phyloP scores from a whole-genome alignment of 805 yeast genomes.

The Yamadazyma tumulicola region DNA sequence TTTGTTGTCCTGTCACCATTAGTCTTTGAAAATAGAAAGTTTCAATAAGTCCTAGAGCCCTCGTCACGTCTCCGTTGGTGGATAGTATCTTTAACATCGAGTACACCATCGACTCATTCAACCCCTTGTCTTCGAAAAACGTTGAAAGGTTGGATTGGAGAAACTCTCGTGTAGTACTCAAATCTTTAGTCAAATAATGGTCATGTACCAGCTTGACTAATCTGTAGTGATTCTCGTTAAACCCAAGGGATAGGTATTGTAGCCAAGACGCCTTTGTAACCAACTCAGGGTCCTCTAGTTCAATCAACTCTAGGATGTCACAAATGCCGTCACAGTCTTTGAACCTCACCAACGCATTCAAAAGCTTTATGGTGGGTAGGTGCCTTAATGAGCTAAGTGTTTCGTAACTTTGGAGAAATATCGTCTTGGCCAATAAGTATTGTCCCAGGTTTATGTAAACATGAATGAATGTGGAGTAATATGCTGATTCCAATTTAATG shows the following conservation, averaged over 20 bases:
- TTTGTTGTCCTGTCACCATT: conserved; percentile 28
- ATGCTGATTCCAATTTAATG: conserved; percentile 5
- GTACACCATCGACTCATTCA: conserved; percentile 21
- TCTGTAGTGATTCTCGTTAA: conserved; percentile 22
- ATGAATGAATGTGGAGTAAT: conserved; percentile 21
- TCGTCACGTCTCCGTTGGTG: conserved; percentile 34
- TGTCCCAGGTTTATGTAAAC: conserved; percentile 23
- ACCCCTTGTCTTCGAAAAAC: conserved; percentile 11
- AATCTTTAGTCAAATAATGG: conserved; percentile 26
- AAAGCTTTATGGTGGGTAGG: conserved; percentile 18
- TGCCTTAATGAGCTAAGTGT: background rate
- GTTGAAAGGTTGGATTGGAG: conserved; percentile 11
- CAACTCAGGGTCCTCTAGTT: conserved; percentile 4
- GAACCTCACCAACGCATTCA: conserved; percentile 14
- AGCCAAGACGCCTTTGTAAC: conserved; percentile 18
- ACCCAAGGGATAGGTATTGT: conserved; percentile 19
- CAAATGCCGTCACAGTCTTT: conserved; percentile 22
- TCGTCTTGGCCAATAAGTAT: conserved; percentile 16
- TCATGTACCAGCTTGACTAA: conserved; percentile 27
- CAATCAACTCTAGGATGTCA: conserved; percentile 12
- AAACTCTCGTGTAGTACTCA: conserved; percentile 20
- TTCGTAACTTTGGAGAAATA: conserved; percentile 4
- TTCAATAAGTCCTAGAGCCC: conserved; percentile 33
- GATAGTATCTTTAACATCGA: conserved; percentile 30
- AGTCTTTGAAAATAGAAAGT: conserved; percentile 31